Conservation (phyloP, 2,329 filamentous ascomycete species). For the Achaetomium macrosporum region DNA sequence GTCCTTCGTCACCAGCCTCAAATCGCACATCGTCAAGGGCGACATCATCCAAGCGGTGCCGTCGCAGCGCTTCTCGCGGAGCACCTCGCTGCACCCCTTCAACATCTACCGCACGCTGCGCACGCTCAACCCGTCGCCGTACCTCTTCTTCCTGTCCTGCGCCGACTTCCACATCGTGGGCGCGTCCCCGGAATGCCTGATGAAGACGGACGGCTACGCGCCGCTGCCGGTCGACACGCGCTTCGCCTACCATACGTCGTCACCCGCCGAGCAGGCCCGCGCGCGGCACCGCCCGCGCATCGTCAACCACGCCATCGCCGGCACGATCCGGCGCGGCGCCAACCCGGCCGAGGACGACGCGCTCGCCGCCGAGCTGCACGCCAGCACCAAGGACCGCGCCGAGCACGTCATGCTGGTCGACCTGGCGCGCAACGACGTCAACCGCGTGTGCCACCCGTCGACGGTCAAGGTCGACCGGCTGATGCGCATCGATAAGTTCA, state of each 20-base stretch:
- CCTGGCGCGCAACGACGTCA: constrained; percentile 33
- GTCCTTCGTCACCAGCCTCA: constrained; percentile 75
- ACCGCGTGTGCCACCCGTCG: constrained; percentile 43
- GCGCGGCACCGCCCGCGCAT: constrained; percentile 47
- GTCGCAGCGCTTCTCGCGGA: constrained; percentile 84
- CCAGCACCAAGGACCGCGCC: constrained; percentile 82
- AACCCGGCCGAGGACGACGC: constrained; percentile 74
- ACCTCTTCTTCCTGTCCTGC: constrained; percentile 94
- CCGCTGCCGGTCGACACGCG: constrained; percentile 20
- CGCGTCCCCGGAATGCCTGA: constrained; percentile 88
- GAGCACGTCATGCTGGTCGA: constrained; percentile 84
- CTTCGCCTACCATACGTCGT: constrained; percentile 20
- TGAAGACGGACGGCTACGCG: constrained; percentile 74
- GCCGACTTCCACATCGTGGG: constrained; percentile 90
- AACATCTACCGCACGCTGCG: constrained; percentile 96
- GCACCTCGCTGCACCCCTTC: constrained; percentile 89
- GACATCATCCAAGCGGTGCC: constrained; percentile 98
- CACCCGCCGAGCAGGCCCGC: constrained; percentile 13
- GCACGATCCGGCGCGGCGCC: constrained; percentile 82
- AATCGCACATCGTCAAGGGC: constrained; percentile 83
- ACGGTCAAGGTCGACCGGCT: constrained; percentile 43
- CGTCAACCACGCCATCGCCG: constrained; percentile 94
- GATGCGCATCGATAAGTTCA: constrained; percentile 90
- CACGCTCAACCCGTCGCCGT: constrained; percentile 95
- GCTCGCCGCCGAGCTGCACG: constrained; percentile 69